Conservation (phyloP, 1,284 basidiomycete genomes). For the Boletellus deceptivus region DNA sequence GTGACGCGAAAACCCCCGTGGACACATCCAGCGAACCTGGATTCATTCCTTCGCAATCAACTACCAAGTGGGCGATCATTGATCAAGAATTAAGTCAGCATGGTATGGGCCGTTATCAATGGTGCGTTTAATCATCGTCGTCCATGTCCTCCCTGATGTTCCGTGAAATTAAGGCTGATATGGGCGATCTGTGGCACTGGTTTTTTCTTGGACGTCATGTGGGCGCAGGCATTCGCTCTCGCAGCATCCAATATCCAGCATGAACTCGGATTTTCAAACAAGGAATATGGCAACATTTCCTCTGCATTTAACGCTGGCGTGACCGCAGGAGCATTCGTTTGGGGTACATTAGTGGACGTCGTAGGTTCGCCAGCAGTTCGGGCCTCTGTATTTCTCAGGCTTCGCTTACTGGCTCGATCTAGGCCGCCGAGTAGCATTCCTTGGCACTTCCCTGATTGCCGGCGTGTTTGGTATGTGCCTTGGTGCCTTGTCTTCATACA, state of each 20-base stretch:
- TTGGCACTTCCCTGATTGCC: slow-evolving; percentile 14
- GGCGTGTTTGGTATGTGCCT: slow-evolving; percentile 17
- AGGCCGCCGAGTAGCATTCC: slow-evolving; percentile 19
- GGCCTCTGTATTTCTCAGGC: too few relatives aligned
- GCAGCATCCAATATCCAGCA: slow-evolving; percentile 7
- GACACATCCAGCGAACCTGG: not conserved
- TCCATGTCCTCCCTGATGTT: too few relatives aligned
- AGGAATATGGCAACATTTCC: slow-evolving; percentile 13
- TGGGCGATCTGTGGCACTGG: slow-evolving; percentile 18
- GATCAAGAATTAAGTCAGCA: slow-evolving; percentile 11
- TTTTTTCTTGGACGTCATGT: slow-evolving; percentile 11
- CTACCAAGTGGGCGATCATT: slow-evolving; percentile 14
- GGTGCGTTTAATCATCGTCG: slow-evolving; percentile 2
- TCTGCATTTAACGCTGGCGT: slow-evolving; percentile 3
- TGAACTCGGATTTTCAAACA: slow-evolving; percentile 19
- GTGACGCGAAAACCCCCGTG: not conserved
- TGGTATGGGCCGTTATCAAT: slow-evolving; percentile 18
- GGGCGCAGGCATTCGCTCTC: slow-evolving; percentile 6
- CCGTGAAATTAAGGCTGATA: slow-evolving; percentile 15
- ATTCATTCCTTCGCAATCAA: not conserved
- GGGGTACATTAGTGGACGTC: slow-evolving; percentile 18
- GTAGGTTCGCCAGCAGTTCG: slow-evolving; percentile 12
- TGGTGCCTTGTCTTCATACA: slow-evolving; percentile 13
- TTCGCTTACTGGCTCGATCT: not conserved
- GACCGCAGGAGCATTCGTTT: slow-evolving; percentile 10